phyloP scores from a whole-genome alignment of 225 moss, liverwort and hornwort genomes.

The Physcomitrium patens region DNA sequence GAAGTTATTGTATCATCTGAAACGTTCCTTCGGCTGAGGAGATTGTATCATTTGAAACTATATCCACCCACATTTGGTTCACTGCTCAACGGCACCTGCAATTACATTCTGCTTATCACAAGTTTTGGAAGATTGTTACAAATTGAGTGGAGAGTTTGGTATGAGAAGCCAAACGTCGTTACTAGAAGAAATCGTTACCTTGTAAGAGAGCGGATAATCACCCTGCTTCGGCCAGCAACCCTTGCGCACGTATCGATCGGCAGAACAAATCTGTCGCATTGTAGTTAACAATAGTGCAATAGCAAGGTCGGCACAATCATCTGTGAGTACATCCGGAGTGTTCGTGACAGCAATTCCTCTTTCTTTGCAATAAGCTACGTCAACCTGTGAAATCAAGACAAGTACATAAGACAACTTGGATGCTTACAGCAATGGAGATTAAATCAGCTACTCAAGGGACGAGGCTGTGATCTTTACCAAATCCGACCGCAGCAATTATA shows the following conservation, averaged over 20 bases:
- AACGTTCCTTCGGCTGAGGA: not conserved
- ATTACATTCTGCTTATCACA: slow-evolving; percentile 2
- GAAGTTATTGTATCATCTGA: not conserved
- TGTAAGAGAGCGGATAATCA: slow-evolving; percentile 52
- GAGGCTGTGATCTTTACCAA: not conserved
- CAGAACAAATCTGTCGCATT: slow-evolving; percentile 71
- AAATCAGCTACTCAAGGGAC: not conserved
- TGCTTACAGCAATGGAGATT: not conserved
- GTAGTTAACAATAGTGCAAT: slow-evolving; percentile 68
- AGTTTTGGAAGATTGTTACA: not conserved
- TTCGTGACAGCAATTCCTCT: slow-evolving; percentile 63
- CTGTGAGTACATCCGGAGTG: slow-evolving; percentile 88
- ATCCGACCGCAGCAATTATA: too few relatives aligned
- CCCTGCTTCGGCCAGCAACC: slow-evolving; percentile 74
- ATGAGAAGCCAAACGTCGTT: too few relatives aligned
- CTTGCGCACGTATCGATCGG: slow-evolving; percentile 73
- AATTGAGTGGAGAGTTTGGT: not conserved
- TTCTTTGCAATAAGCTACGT: slow-evolving; percentile 49
- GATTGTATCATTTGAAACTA: not conserved
- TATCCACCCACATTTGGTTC: too few relatives aligned
- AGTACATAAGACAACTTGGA: slow-evolving; percentile 14
- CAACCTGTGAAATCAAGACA: slow-evolving; percentile 38
- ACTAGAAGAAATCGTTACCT: slow-evolving; percentile 32
- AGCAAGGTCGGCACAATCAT: slow-evolving; percentile 83
- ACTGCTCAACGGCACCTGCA: not conserved